phyloP scores from a whole-genome alignment of 2,329 filamentous ascomycete genomes.

The Nigrograna mackinnonii region DNA sequence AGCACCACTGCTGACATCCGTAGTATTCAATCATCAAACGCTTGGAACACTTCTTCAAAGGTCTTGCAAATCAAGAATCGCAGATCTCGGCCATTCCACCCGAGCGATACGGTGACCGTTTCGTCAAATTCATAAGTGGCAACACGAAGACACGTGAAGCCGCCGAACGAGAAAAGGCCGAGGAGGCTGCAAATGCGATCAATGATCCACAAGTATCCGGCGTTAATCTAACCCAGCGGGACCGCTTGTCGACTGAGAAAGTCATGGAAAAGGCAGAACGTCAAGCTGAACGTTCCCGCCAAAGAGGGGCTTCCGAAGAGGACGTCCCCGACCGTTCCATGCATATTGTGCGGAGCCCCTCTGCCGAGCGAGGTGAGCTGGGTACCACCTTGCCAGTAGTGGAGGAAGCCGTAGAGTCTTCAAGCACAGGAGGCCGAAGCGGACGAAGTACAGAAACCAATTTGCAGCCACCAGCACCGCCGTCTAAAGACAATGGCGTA shows the following conservation, averaged over 20 bases:
- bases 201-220: constrained; percentile 43
- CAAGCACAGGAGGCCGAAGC: constrained; percentile 65
- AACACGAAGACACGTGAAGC: constrained; percentile 91
- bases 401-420: constrained; percentile 82
- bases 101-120: constrained; percentile 88
- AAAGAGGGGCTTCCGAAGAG: constrained; percentile 51
- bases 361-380: constrained; percentile 58
- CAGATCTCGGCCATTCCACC: constrained; percentile 94
- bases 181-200: constrained; percentile 33
- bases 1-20: constrained; percentile 25
- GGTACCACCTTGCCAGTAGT: constrained; percentile 76
- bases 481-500: constrained; percentile 18
- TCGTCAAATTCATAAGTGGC: constrained; percentile 87
- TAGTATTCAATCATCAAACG: constrained; percentile 95
- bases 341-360: constrained; percentile 59
- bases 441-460: constrained; percentile 39
- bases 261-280: constrained; percentile 65
- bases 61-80: constrained; percentile 77
- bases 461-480: constrained; percentile 20
- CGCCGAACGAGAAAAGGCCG: constrained; percentile 61
- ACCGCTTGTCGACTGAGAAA: constrained; percentile 49
- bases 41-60: constrained; percentile 96
- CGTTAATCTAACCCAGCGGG: constrained; percentile 35
- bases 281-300: constrained; percentile 62
- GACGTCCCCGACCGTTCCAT: constrained; percentile 67